Base-by-base conservation (phyloP, 1,139 yeast genomes). In the Candida albicans region DNA sequence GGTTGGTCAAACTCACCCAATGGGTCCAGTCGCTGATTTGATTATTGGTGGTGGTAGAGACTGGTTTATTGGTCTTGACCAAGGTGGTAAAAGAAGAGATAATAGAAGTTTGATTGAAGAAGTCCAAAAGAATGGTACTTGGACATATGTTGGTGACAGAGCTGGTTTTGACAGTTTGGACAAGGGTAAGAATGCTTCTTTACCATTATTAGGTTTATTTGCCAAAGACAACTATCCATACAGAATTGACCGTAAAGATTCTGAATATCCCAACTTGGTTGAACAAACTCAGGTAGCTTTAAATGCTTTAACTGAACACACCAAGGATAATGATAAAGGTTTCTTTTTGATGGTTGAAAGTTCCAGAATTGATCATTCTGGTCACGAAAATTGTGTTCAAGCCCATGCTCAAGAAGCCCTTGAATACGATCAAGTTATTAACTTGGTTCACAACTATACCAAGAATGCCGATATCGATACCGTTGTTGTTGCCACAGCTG, bases 21-120 rank as follows among this genome's bases (percentile, higher is more conserved):
- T 88, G 47, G 96, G 96, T 10, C 72, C 83, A 48, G 74, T 77
- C 60, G 93, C 87, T 2, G 96, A 89, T 62, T 73, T 89, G 60
- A 78, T 89, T 65, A 76, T 89, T 54, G 96, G 96, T 35, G 96
- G 96, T 43, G 96, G 96, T 15, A 75, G 91, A 59, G 82, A 93
- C 50, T 90, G 84, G 61, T 89, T 81, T 62, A 69, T 81, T 50
- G 81, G 43, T 10, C 32, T 52, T 5, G 45, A 44, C 13, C 62
- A 64, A 24, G 75, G 73, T 18, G 93, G 95, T 8, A 81, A 89
- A 51, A 79, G 96, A 55, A 61, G 64, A 9, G 96, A 89, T 60
- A 70, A 71, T 18, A 67, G 84, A 47, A 75, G 87, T 59, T 70
- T 89, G 56, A 70, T 87, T 31, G 68, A 74, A 28, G 84, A 82